phyloP scores from a whole-genome alignment of 2,329 filamentous ascomycete species.

The Drechslerella coelobrocha region DNA sequence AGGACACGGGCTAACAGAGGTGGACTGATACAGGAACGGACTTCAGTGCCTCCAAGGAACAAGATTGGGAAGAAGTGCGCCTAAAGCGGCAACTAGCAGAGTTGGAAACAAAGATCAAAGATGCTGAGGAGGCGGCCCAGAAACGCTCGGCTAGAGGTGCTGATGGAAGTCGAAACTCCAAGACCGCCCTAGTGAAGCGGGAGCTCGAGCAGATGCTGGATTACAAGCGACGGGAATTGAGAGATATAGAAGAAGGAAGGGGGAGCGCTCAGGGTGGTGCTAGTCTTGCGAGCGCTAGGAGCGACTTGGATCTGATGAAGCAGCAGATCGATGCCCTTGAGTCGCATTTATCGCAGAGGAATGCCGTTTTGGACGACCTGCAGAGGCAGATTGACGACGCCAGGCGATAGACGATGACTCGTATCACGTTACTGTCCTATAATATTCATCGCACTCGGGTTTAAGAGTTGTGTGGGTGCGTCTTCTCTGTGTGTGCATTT shows the following conservation, averaged over 20 bases:
- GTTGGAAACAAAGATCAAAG: constrained; percentile 83
- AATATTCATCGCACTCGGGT: not conserved
- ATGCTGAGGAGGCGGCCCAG: constrained; percentile 76
- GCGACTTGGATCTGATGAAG: constrained; percentile 86
- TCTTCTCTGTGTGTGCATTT: constrained; percentile 34
- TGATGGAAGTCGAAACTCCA: constrained; percentile 73
- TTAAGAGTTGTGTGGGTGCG: too few relatives aligned
- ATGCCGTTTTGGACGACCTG: constrained; percentile 77
- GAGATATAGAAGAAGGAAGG: constrained; percentile 75
- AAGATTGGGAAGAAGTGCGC: constrained; percentile 96
- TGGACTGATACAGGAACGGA: constrained; percentile 72
- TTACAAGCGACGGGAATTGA: constrained; percentile 83
- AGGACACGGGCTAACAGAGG: constrained; percentile 4
- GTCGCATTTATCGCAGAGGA: constrained; percentile 76
- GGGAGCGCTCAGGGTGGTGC: constrained; percentile 73
- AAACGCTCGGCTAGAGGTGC: constrained; percentile 64
- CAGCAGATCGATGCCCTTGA: constrained; percentile 94
- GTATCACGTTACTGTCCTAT: too few relatives aligned
- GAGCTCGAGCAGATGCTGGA: constrained; percentile 93
- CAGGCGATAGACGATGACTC: constrained; percentile 48
- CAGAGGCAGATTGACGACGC: constrained; percentile 83
- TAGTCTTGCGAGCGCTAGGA: constrained; percentile 71
- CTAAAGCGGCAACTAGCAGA: constrained; percentile 91
- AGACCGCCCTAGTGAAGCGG: constrained; percentile 89
- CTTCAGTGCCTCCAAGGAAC: constrained; percentile 82